Base-by-base conservation (phyloP, 805 yeast genomes). In the Hanseniaspora lindneri region DNA sequence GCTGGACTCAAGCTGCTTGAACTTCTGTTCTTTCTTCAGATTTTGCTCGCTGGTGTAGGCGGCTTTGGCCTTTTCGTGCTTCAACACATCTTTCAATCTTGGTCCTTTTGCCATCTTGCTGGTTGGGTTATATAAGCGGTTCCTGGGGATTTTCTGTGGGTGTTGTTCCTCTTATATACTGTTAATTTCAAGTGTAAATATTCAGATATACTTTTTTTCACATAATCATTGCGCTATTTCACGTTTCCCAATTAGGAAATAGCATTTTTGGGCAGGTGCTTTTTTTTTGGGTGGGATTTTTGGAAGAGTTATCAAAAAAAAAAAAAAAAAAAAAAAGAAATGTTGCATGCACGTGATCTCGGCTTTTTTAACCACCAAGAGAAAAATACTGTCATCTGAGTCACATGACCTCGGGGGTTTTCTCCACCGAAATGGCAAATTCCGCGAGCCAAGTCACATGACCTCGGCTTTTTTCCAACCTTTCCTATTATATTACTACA, bases 61-160 rank as follows among this genome's bases (percentile, higher is more conserved):
- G 30, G 57, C 56, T 25, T 53, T 52, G 21, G 56, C 59, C 52
- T 61, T 58, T 47, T 60, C 60, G 36, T 56, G 56, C 36, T 56
- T 46, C 43, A 61, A 52, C 24, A 58, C 49, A 51, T 58, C 60
- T 52, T 61, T 64, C 49, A 61, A 55, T 36, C 59, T 63, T 43
- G 53, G 57, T 20, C 64, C 53, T 49, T 62, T 62, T 39, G 60
- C 65, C 67, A 64, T 64, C 21, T 16, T 47, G 16, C 9, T 20
- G 4, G 4, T 11, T 36, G 6, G 7, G 39, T 17, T 17, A 23
- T 36, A 23, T 36, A 21, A 21, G 13, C 14, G 11, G 16, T 19
- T 17, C 24, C 7, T 35, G 10, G 39, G 7, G 11, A 4, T 13
- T 21, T 36, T 23, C 16, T 9, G 17, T 30, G n/a, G 10, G n/a